These are phyloP conservation scores for Glebionis coronaria DNA, from an alignment of 129 eudicot species.

Conservation along the genomic window DNA sequence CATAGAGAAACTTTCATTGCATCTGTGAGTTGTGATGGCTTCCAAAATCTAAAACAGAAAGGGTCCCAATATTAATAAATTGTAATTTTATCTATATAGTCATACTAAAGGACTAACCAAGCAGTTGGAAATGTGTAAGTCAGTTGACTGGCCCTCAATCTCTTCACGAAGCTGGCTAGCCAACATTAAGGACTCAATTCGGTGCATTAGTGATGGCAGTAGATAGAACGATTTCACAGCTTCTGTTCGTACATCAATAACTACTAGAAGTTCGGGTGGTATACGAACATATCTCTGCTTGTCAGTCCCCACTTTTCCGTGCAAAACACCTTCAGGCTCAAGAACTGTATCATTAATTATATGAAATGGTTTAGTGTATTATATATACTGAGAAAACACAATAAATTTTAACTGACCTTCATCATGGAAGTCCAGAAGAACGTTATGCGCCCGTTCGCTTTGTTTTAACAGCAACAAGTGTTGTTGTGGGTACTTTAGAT, in stretches of 20 bases:
- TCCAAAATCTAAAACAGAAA: constrained; percentile 62
- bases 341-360: constrained; percentile 4
- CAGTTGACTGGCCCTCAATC: constrained; percentile 32
- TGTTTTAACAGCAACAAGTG: constrained; percentile 78
- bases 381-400: not conserved
- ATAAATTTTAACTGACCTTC: constrained; percentile 41
- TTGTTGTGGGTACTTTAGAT: constrained; percentile 53
- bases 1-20: constrained; percentile 85
- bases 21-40: constrained; percentile 82
- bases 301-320: constrained; percentile 32
- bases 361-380: not conserved
- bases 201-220: constrained; percentile 88
- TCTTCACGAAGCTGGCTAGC: constrained; percentile 86
- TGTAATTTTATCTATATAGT: not conserved
- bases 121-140: constrained; percentile 53
- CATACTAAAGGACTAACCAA: constrained; percentile 45
- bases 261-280: constrained; percentile 89
- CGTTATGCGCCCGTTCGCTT: constrained; percentile 85
- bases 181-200: constrained; percentile 83
- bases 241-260: constrained; percentile 43
- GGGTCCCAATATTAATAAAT: not conserved
- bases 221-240: constrained; percentile 68
- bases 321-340: constrained; percentile 29
- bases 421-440: constrained; percentile 69
- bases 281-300: constrained; percentile 53